A percentile compares a stretch with the other conserved stretches of the same genome.
Evolutionary conservation across 2,329 filamentous ascomycete genomes (phyloP).

Genomic region (Ophiostoma tasmaniense): DNA sequence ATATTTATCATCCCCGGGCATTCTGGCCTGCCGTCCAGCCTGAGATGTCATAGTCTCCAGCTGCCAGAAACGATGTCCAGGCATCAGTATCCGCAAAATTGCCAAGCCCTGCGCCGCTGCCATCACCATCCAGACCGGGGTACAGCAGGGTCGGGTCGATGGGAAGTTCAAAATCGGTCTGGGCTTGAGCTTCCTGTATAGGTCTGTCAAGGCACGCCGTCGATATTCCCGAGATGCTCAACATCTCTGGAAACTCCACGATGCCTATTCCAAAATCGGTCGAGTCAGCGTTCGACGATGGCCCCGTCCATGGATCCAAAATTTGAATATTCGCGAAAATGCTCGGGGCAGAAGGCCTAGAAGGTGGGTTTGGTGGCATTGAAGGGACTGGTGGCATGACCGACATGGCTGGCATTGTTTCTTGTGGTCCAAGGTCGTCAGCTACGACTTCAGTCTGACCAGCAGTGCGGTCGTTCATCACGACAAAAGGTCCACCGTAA

Average conservation of each 20-base stretch:
- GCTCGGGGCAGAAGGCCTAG: background rate
- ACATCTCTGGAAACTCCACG: background rate
- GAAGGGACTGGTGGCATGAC: background rate
- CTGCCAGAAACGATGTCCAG: background rate
- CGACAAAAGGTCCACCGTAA: constrained; percentile 9
- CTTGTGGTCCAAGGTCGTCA: background rate
- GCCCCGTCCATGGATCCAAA: constrained; percentile 6
- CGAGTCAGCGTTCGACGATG: background rate
- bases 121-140: background rate
- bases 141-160: background rate
- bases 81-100: background rate
- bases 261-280: background rate
- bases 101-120: background rate
- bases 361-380: background rate
- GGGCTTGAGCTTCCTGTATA: background rate
- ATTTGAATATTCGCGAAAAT: constrained; percentile 9
- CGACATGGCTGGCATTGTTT: background rate
- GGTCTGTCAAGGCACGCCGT: background rate
- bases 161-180: background rate
- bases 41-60: background rate
- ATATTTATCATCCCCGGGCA: background rate
- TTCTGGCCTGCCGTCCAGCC: background rate
- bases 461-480: constrained; percentile 4
- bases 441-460: background rate
- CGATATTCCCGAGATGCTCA: background rate